These are phyloP conservation scores for Colletotrichum musae DNA, from an alignment of 2,329 filamentous ascomycete species.

Conservation along the genomic window DNA sequence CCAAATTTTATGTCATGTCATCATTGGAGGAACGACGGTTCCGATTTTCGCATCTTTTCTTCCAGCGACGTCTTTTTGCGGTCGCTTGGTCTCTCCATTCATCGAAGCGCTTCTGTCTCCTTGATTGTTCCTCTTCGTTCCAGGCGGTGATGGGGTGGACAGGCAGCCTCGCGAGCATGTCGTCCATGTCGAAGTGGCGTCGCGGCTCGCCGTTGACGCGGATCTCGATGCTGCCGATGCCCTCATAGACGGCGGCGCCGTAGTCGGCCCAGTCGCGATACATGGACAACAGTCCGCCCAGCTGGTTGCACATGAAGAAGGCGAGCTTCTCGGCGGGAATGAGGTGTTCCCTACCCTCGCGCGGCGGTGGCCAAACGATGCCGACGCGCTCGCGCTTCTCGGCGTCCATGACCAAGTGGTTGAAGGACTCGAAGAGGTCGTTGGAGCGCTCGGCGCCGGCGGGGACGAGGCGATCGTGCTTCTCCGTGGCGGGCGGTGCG, in stretches of 20 bases:
- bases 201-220: constrained; percentile 40
- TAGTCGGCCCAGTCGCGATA: constrained; percentile 40
- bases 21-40: constrained; percentile 9
- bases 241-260: constrained; percentile 38
- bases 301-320: constrained; percentile 41
- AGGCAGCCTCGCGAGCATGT: constrained; percentile 39
- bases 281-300: constrained; percentile 39
- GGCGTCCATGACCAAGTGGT: constrained; percentile 31
- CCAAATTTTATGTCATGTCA: constrained; percentile 30
- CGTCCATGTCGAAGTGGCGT: constrained; percentile 40
- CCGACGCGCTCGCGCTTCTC: constrained; percentile 33
- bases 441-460: constrained; percentile 18
- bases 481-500: constrained; percentile 34
- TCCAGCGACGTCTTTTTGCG: constrained; percentile 28
- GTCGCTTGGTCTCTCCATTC: constrained; percentile 39
- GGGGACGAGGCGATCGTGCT: constrained; percentile 40
- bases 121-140: constrained; percentile 35
- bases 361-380: constrained; percentile 38
- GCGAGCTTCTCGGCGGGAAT: constrained; percentile 42
- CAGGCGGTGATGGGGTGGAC: constrained; percentile 38
- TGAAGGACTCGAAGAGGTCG: constrained; percentile 39
- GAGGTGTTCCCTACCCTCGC: constrained; percentile 30
- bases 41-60: constrained; percentile 18
- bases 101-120: constrained; percentile 37
- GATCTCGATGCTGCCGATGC: constrained; percentile 40